Percentiles rank a stretch among this genome's conserved stretches.
Evolutionary conservation across 352 stramenopile genomes (phyloP).

Genomic region (Globisporangium echinulatum): DNA sequence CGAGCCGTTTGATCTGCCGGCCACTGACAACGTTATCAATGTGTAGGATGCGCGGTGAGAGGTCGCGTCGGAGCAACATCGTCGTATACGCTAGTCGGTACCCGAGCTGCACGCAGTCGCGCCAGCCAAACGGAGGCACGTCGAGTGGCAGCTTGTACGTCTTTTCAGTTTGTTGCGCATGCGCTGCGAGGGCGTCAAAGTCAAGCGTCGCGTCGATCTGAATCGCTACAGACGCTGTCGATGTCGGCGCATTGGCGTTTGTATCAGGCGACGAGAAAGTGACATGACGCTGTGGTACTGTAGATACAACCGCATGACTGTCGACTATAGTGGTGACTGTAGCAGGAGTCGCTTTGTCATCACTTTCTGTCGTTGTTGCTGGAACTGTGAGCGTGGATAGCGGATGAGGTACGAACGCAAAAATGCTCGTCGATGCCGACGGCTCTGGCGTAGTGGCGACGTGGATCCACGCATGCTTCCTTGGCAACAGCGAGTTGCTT

Average conservation of each 20-base stretch:
- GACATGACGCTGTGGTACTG: not conserved
- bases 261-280: not conserved
- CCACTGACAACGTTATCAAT: constrained; percentile 31
- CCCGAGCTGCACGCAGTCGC: constrained; percentile 43
- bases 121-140: constrained; percentile 39
- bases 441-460: constrained; percentile 7
- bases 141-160: constrained; percentile 32
- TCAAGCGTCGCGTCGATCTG: constrained; percentile 13
- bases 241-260: not conserved
- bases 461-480: constrained; percentile 44
- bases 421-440: constrained; percentile 35
- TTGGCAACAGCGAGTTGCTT: not conserved
- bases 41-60: constrained; percentile 30
- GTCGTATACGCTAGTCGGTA: constrained; percentile 33
- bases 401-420: constrained; percentile 28
- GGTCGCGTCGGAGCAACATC: constrained; percentile 43
- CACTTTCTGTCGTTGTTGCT: not conserved
- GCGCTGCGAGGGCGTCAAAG: not conserved
- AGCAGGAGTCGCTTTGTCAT: not conserved
- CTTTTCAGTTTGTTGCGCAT: constrained; percentile 41
- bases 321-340: too few species aligned
- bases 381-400: not conserved
- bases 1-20: constrained; percentile 25
- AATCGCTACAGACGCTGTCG: constrained; percentile 7
- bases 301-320: too few species aligned